Evolutionary conservation across 768 basidiomycete genomes (phyloP), one percentile per base, ranked within the genome.

Genomic region (Leccinum olivaceopallidum): DNA sequence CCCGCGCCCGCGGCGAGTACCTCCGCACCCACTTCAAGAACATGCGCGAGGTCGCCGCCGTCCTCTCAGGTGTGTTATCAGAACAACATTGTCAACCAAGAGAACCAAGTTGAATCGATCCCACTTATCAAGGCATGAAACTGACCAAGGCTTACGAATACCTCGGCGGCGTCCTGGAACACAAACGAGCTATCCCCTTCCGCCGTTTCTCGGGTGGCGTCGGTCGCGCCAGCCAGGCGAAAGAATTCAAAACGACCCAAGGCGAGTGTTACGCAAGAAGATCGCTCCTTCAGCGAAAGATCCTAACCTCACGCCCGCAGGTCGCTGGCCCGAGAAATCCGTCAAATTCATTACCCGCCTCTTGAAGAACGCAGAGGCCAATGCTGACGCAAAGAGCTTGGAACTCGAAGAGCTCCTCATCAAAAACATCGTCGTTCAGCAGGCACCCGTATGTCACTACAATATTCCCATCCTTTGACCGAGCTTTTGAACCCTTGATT

Each of bases 1-100:
- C 95, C 72, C 90, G 86, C 73, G 90, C 95, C 61, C 90, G 91
- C 72, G 95, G 95, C 71, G 94, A 96, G 82, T 95, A 98, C 85
- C 87, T 97, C 73, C 92, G 95, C 71, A 98, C 97, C 53, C 96
- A 98, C 83, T 99, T 97, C 88, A 99, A 99, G 90, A 99, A 98
- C 86, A 98, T 97, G 94, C 89, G 93, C 65, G 97, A 99, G 80
- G 97, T 98, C 59, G 95, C 92, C 55, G 96, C 96, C 65, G 94
- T 92, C 67, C 82, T 98, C 65, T 85, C 88, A 66, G 95, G 95
- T 94, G 65, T 71, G 83, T 77, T 47, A 60, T 60, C 22, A 37
- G 22, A 26, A 51, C 26, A 5, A 0, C 32, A 14, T 39, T 9
- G 34, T 51, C 53, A n/a, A 30, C 24, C 22, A 6, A 55, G 48